Conservation (phyloP, 2,329 filamentous ascomycete genomes). For the Colletotrichum cereale region DNA sequence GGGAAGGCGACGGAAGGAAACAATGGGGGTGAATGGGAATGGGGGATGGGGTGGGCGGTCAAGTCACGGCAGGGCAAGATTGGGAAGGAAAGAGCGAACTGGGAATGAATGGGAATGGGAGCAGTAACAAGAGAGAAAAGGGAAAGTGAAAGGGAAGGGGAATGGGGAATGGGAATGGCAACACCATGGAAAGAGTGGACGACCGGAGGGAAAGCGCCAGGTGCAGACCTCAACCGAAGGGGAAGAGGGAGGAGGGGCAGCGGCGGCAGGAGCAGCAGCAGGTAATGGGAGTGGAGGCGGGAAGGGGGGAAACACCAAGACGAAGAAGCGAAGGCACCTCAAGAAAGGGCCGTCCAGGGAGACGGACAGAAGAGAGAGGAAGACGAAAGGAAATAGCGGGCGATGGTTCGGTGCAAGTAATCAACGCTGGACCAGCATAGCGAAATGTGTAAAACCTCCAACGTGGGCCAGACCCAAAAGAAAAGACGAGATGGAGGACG, state of each 20-base stretch:
- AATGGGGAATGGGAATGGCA: constrained; percentile 44
- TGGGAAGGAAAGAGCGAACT: constrained; percentile 14
- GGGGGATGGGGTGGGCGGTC: constrained; percentile 25
- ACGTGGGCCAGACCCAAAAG: constrained; percentile 36
- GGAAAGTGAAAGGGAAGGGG: constrained; percentile 29
- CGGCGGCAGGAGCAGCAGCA: constrained; percentile 15
- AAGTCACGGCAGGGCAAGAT: constrained; percentile 8
- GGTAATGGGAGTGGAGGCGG: constrained; percentile 33
- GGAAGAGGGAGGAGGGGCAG: constrained; percentile 19
- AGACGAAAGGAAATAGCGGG: neutral
- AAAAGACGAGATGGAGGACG: constrained; percentile 26
- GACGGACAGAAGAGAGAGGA: neutral
- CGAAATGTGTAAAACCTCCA: constrained; percentile 29
- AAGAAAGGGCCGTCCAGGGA: constrained; percentile 31
- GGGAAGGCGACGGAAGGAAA: constrained; percentile 16
- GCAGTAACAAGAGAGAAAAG: constrained; percentile 31
- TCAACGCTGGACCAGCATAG: constrained; percentile 7
- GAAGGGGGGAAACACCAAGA: constrained; percentile 39
- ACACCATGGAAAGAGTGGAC: constrained; percentile 41
- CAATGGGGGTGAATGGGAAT: constrained; percentile 18
- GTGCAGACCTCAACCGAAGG: constrained; percentile 36
- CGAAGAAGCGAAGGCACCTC: constrained; percentile 34
- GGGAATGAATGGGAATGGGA: constrained; percentile 41
- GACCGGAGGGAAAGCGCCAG: constrained; percentile 36
- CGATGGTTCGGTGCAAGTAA: neutral